These are phyloP conservation scores for Colletotrichum tropicicola DNA, from an alignment of 2,329 filamentous ascomycete species.

Conservation along the genomic window DNA sequence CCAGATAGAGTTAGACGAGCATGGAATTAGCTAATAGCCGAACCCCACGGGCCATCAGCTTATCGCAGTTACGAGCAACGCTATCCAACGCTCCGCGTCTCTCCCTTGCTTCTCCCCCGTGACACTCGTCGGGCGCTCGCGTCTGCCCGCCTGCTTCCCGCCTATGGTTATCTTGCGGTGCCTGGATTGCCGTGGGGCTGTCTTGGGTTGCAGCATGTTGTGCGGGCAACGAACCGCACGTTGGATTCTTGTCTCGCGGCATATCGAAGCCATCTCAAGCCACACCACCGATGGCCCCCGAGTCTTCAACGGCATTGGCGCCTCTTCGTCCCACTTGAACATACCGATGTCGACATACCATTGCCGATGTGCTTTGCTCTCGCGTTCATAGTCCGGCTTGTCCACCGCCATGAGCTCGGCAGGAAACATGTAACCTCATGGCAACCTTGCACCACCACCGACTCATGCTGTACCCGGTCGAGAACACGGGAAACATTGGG, in stretches of 20 bases:
- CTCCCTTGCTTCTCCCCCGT: background rate
- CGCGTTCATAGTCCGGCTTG: background rate
- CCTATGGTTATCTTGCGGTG: background rate
- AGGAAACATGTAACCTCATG: background rate
- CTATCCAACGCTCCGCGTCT: background rate
- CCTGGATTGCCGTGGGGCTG: background rate
- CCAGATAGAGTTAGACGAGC: background rate
- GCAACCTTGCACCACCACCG: background rate
- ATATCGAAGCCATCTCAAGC: background rate
- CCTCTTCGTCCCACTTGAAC: background rate
- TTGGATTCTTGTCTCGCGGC: background rate
- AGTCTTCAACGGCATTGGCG: background rate
- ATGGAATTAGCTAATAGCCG: background rate
- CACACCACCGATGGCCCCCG: constrained; percentile 1
- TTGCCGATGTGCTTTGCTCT: background rate
- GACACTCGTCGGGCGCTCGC: background rate
- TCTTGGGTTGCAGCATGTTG: background rate
- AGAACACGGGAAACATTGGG: no score
- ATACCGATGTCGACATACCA: background rate
- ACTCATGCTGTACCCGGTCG: no score
- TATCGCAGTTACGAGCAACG: constrained; percentile 12
- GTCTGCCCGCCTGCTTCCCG: background rate
- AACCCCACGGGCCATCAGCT: constrained; percentile 8
- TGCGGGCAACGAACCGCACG: background rate
- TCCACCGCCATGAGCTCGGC: background rate